Conservation (phyloP, 2,329 filamentous ascomycete species). For the Graphiopsis chlorocephala region DNA sequence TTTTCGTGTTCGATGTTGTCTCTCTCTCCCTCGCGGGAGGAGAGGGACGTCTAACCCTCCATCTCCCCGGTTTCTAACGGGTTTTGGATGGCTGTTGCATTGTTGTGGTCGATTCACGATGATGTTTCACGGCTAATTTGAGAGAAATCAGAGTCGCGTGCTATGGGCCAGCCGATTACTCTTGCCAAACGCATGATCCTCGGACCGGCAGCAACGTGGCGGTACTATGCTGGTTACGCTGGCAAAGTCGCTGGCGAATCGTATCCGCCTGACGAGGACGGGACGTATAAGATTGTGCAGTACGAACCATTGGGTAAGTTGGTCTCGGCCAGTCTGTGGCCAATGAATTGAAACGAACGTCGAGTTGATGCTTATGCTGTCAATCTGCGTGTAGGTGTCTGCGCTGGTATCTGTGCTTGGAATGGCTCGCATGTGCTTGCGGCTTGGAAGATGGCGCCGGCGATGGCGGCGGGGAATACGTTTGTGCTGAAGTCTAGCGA, state of each 20-base stretch:
- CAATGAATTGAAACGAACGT: not conserved
- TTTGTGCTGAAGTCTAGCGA: conserved; percentile 14
- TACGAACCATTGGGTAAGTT: conserved; percentile 38
- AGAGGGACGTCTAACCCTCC: not conserved
- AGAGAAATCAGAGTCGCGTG: conserved; percentile 52
- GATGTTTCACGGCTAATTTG: not conserved
- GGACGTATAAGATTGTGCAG: conserved; percentile 34
- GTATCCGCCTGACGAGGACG: conserved; percentile 28
- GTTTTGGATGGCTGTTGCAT: not conserved
- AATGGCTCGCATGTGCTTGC: conserved; percentile 41
- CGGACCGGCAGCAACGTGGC: conserved; percentile 24
- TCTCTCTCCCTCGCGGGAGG: no score
- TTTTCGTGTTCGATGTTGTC: not conserved
- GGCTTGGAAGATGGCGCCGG: conserved; percentile 23
- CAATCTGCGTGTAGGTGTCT: conserved; percentile 30
- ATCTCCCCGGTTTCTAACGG: not conserved
- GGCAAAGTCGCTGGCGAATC: conserved; percentile 29
- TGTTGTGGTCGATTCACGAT: not conserved
- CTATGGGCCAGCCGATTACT: conserved; percentile 51
- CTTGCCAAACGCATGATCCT: conserved; percentile 35
- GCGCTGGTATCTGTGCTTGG: conserved; percentile 44
- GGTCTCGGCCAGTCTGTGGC: not conserved
- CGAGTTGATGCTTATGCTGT: not conserved
- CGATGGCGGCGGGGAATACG: conserved; percentile 10
- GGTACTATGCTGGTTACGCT: conserved; percentile 28